Percentiles rank a stretch among this genome's conserved stretches.
phyloP scores from a whole-genome alignment of 2,329 filamentous ascomycete species.

The Pseudopyrenochaeta lycopersici region DNA sequence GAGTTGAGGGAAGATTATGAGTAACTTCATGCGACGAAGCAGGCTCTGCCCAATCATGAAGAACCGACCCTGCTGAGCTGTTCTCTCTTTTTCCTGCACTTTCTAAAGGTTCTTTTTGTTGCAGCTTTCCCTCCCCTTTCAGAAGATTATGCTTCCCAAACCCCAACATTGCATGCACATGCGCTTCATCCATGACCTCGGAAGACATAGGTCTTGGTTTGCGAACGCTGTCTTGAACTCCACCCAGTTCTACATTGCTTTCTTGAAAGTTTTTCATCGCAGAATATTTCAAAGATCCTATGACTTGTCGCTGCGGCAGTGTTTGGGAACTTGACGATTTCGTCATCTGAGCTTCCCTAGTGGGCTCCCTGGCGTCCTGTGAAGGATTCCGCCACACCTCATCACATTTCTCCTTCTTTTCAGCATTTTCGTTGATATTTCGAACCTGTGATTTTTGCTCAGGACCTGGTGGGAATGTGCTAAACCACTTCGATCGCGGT shows the following conservation, averaged over 20 bases:
- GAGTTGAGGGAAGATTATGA: too few species aligned
- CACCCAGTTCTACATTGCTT: neutral
- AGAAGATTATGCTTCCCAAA: neutral
- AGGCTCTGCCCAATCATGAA: too few species aligned
- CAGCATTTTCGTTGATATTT: neutral
- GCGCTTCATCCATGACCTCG: neutral
- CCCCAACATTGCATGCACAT: neutral
- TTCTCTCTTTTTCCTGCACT: neutral
- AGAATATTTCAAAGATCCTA: too few species aligned
- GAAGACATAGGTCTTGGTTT: neutral
- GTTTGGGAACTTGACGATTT: too few species aligned
- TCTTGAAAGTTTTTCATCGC: too few species aligned
- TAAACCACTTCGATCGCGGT: neutral
- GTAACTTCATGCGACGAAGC: too few species aligned
- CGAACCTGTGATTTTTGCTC: neutral
- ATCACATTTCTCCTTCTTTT: neutral
- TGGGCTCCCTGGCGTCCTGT: too few species aligned
- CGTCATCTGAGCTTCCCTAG: too few species aligned
- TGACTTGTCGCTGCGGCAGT: too few species aligned
- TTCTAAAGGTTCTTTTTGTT: neutral
- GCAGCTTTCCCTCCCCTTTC: neutral
- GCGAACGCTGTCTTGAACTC: neutral
- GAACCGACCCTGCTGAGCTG: too few species aligned
- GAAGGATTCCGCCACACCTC: too few species aligned
- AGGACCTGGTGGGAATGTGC: neutral